These are phyloP conservation scores for Termitomyces sp. DNA, from an alignment of 768 basidiomycete genomes.

Conservation along the genomic window DNA sequence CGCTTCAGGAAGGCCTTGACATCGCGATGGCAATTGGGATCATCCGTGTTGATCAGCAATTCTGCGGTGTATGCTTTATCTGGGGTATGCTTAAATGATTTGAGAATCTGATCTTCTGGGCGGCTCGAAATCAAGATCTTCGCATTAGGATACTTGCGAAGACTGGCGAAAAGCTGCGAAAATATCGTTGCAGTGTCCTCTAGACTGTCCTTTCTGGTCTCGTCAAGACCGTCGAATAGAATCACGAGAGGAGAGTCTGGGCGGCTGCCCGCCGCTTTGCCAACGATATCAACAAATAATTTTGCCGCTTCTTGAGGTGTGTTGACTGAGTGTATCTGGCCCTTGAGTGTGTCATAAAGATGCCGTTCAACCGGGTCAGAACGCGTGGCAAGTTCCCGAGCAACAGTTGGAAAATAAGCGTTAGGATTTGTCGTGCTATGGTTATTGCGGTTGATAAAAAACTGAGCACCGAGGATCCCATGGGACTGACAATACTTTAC, in stretches of 20 bases:
- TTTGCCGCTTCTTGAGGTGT: not conserved
- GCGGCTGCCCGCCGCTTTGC: not conserved
- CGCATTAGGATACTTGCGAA: conserved; percentile 5
- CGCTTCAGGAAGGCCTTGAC: conserved; percentile 6
- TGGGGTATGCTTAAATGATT: conserved; percentile 1
- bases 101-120: conserved; percentile 15
- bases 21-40: conserved; percentile 4
- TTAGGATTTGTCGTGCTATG: not conserved
- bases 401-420: no score
- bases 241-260: not conserved
- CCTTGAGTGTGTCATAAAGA: not conserved
- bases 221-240: no score
- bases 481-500: conserved; percentile 1
- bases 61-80: conserved; percentile 5
- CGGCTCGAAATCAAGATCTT: conserved; percentile 17
- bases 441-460: not conserved
- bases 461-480: conserved; percentile 3
- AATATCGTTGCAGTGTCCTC: conserved; percentile 9
- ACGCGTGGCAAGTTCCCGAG: no score
- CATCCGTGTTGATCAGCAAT: conserved; percentile 10
- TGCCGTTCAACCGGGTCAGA: no score
- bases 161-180: conserved; percentile 5
- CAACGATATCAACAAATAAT: conserved; percentile 1
- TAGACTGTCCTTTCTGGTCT: not conserved
- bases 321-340: conserved; percentile 3